Evolutionary conservation across 2,329 filamentous ascomycete genomes (phyloP).

Genomic region (Domatiomyces catenatus): DNA sequence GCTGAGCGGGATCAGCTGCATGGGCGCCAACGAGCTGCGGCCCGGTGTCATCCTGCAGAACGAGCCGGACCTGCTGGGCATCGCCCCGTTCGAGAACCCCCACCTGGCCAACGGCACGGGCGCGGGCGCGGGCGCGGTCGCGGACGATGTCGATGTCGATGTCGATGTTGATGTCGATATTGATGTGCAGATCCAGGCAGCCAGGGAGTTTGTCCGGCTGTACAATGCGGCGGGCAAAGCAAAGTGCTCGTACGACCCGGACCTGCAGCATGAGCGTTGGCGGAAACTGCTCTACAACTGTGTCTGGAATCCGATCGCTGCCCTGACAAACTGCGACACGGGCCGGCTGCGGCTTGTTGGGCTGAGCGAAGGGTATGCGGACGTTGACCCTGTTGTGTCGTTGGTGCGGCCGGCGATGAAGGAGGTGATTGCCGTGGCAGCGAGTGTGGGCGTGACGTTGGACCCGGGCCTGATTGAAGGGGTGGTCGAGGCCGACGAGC

Average conservation of each 20-base stretch:
- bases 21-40: conserved; percentile 34
- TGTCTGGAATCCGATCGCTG: conserved; percentile 38
- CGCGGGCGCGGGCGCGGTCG: neutral
- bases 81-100: conserved; percentile 28
- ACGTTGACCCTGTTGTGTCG: conserved; percentile 25
- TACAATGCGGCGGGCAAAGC: conserved; percentile 36
- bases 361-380: conserved; percentile 19
- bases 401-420: conserved; percentile 39
- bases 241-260: conserved; percentile 24
- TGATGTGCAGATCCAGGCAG: conserved; percentile 14
- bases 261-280: conserved; percentile 21
- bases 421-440: conserved; percentile 29
- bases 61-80: conserved; percentile 34
- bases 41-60: conserved; percentile 39
- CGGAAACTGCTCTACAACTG: conserved; percentile 35
- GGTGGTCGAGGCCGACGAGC: conserved; percentile 36
- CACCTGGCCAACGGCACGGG: conserved; percentile 5
- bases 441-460: conserved; percentile 27
- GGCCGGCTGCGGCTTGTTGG: conserved; percentile 34
- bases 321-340: conserved; percentile 38
- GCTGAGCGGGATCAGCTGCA: conserved; percentile 39
- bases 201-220: conserved; percentile 31
- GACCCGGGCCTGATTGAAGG: conserved; percentile 32
- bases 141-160: conserved; percentile 2
- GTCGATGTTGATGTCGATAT: neutral